Evolutionary conservation across 441 rosid species (phyloP), one percentile per base, ranked within the genome.

Genomic region (Croton laevigatus): DNA sequence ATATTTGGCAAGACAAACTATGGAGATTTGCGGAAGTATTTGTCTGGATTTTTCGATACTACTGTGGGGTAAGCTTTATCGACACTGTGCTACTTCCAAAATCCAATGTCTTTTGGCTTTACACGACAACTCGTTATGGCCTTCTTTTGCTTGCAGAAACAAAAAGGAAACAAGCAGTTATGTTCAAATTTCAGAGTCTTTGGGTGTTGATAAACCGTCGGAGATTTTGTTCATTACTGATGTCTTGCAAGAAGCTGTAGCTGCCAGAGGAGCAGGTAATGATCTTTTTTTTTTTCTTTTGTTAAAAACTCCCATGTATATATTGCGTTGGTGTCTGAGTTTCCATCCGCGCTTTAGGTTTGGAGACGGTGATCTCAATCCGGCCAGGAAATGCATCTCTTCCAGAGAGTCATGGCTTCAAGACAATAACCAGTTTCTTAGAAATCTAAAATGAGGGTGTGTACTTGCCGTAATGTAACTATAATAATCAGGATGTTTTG

Each of bases 251-350:
- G 99, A 95, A 89, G 96, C 96, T 54, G 74, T 76, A 16, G 99
- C 98, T 65, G 95, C 98, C 69, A 86, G 82, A 80, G 83, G 84
- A 11, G 96, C 98, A 85, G 98, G 97, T 89, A 86, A 66, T n/a
- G 8, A 59, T 42, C 22, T 74, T 38, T 38, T 38, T 38, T 38
- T 38, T 38, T 38, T 37, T 37, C 6, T 37, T 37, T 38, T 1
- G 6, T 38, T 38, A 38, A 38, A 38, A 27, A 27, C 2, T 38
- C 3, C 7, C 42, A 38, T 5, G 40, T 37, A 38, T 38, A 38
- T 38, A 38, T 36, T 2, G 38, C 36, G 64, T 76, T 78, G 59
- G 71, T 55, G n/a, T 75, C 46, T 19, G 66, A 62, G 57, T 62
- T 69, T 53, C 38, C 6, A 65, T 70, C 19, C 48, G 12, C 60